Base-by-base conservation (phyloP, 805 yeast species). In the Sugiyamaella valdiviana region DNA sequence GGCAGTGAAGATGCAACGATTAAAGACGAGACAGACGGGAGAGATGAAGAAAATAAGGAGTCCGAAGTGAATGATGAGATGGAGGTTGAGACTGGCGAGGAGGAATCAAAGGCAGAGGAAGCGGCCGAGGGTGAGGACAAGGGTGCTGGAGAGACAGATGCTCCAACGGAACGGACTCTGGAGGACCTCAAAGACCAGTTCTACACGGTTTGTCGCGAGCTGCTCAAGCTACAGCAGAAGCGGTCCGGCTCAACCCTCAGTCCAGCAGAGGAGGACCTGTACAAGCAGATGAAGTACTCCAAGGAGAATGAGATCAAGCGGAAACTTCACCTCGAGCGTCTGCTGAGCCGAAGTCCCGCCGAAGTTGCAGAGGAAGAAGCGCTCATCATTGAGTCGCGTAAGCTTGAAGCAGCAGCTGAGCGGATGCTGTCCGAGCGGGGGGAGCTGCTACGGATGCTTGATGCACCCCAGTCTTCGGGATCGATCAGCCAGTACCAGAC, bases 331-430 rank as follows among this genome's bases (percentile, higher is more conserved):
- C 67, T 93, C 41, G 82, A 82, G 57, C 78, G 86, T 52, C 69
- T 93, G 36, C 72, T 91, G 39, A 80, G 80, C 35, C 72, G 99
- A 56, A 80, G 91, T 2, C 97, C 99, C 0, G 95, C 97, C 0
- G 99, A 93, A 63, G 86, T 93, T 40, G 98, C 98, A 0, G 99
- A 93, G 68, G 99, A 93, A 63, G 98, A 93, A 64, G 88, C 95
- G 0, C 71, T 93, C 44, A 86, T 93, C 9, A 82, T 91, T 24
- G 99, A 93, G 63, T 95, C 97, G 2, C 78, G 95, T 43, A 82
- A 91, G 55, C 86, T 93, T 53, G 98, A 93, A 62, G 77, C 88
- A 49, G 86, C 95, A 1, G 95, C 97, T 0, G 90, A 88, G 69
- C 85, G 86, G 64, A 85, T 91, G 73, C 74, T 89, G 46, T 69